Evolutionary conservation across 2,329 filamentous ascomycete genomes (phyloP), one percentile per base, ranked within the genome.

Genomic region (Aspergillus pseudonomiae): DNA sequence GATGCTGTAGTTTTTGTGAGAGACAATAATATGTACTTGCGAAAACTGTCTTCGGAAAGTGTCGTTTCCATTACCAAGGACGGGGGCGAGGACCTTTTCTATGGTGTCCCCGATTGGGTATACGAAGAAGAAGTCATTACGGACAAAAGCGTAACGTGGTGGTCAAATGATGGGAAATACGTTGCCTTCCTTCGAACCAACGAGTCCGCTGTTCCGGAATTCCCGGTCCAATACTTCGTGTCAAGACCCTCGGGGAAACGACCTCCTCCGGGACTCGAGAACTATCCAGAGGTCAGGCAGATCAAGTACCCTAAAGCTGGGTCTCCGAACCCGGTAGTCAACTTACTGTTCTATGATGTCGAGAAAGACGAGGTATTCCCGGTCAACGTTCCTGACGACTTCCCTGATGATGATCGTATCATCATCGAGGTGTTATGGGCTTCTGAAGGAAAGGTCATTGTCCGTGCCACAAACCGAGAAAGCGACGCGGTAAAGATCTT

Each of bases 251-350:
- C 92, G 68, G 93, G 93, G 30, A 85, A 87, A 55, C 68, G 84
- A 55, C 89, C 93, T 4, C 77, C 82, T 10, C 80, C 85, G 1
- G 93, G 92, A 24, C 87, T 96, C 68, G 93, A 97, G 75, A 89
- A 88, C 59, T 99, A 99, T 74, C 95, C 95, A 0, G 94, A 98
- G 73, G 89, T 94, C 41, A 88, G 90, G 67, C 83, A 93, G 70
- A 96, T 99, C 86, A 99, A 99, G 78, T 99, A 99, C 73, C 96
- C 95, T 55, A 98, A 98, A 78, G 91, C 95, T 24, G 96, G 95
- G 4, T 90, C 94, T 2, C 93, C 94, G 54, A 99, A 99, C 76
- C 95, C 95, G 0, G 87, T 92, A 16, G 94, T 99, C 4, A 89
- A 93, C 65, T 80, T 99, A 36, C 86, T 92, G 60, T 96, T 98